Base-by-base conservation (phyloP, 1,284 basidiomycete species). In the Melampsora americana region DNA sequence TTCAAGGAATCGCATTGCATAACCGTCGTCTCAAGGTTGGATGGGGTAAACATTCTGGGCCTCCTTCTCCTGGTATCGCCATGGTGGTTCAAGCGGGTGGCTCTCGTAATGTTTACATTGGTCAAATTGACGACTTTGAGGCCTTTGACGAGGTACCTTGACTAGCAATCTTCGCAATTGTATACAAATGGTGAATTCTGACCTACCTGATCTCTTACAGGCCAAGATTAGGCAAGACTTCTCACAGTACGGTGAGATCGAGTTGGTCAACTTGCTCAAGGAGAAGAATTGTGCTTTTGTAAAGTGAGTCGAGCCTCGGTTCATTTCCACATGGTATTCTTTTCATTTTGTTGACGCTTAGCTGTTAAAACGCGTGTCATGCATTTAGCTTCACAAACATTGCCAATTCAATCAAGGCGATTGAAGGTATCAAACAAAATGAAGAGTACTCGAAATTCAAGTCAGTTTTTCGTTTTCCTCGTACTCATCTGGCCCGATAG, bases 251-350 rank as follows among this genome's bases (percentile, higher is more conserved):
- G 73, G 73, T 28, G 73, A 76, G 42, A 76, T 76, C n/a, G 94
- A 97, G 84, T 87, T 95, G 77, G 90, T 97, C 83, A 96, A 96
- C 84, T 93, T 92, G 84, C 86, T 96, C 80, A 92, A 90, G 84
- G 93, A 95, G 84, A 96, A 96, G 90, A 92, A 93, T 84, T 95
- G 92, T 81, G 92, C 92, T 44, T 97, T 95, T 83, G 91, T 95
- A 81, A 97, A 96, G 86, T 96, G 28, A 59, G 77, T 30, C 32
- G n/a, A 26, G 7, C 11, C 50, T 26, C 46, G 46, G 28, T 42
- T 44, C 56, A 11, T 1, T 53, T 46, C 60, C 28, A 14, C 50
- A 30, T 42, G 66, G 48, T 39, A 48, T 61, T 16, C 44, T 26
- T 23, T 28, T 93, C 80, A 78, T 20, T 35, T 20, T 9, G 9